Conservation (phyloP, 345 rosid genomes). For the Angophora floribunda region DNA sequence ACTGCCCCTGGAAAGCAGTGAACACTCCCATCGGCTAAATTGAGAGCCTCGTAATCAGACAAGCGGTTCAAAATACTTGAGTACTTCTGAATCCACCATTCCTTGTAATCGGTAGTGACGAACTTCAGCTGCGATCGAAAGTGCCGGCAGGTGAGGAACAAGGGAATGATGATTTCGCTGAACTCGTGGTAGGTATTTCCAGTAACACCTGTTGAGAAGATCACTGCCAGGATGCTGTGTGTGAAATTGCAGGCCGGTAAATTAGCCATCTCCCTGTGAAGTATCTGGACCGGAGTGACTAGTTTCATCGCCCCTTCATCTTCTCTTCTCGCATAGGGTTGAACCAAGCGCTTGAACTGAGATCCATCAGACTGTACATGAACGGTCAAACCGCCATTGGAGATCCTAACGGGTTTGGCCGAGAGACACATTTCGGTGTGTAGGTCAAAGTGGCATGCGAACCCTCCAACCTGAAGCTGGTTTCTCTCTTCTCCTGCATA, state of each 20-base stretch:
- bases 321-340: background rate
- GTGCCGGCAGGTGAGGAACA: background rate
- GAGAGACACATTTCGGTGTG: background rate
- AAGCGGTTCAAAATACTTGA: background rate
- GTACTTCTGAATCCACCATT: background rate
- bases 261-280: background rate
- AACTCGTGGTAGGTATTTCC: background rate
- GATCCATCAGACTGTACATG: background rate
- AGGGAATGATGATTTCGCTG: background rate
- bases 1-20: constrained; percentile 1
- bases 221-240: background rate
- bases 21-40: background rate
- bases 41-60: background rate
- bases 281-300: background rate
- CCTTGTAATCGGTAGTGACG: background rate
- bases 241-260: background rate
- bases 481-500: background rate
- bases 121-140: background rate
- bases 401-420: background rate
- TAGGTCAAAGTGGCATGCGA: background rate
- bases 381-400: background rate
- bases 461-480: background rate
- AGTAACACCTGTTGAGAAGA: background rate
- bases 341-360: background rate
- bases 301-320: background rate